Base-by-base conservation (phyloP, 2,329 filamentous ascomycete genomes). In the Spiromastix sp. region DNA sequence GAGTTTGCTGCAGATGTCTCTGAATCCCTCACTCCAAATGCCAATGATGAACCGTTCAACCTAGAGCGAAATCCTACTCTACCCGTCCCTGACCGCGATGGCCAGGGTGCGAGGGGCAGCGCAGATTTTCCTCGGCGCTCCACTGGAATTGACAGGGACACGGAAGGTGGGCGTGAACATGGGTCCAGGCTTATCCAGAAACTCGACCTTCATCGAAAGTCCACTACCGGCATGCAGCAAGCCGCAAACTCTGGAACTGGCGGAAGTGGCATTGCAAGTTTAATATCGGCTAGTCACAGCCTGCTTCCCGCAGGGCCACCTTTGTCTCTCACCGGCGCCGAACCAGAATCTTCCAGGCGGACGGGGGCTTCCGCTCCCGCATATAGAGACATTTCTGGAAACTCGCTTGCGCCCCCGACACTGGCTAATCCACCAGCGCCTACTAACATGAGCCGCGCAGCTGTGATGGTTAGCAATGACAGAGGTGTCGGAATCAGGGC, bases 151-250 rank as follows among this genome's bases (percentile, higher is more conserved):
- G 71, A 74, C 11, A 50, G 56, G 49, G 84, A 89, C 28, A 77
- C 79, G 19, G 83, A 91, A 49, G 77, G 76, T 43, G 73, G 79
- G 38, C 73, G 82, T 42, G 86, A 93, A 41, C 85, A 91, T 56
- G 82, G 85, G 6, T 76, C 85, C 13, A 77, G 87, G 41, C 85
- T 96, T 43, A 95, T 95, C 56, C 85, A 93, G 55, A 94, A 86
- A 58, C 71, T 95, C 29, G 89, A 95, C 57, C 68, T 94, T 38
- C 84, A 93, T 56, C 78, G 89, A 45, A 93, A 89, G 54, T 70
- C 79, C 12, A 75, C 77, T 5, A 73, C 79, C 41, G 68, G 70
- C 16, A 60, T 60, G 19, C 61, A 62, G 41, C 50, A 59, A 35
- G 62, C 63, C 17, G 58, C 55, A 36, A 66, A 56, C 24, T 54